Conservation (phyloP, 2,329 filamentous ascomycete genomes). For the Cytospora paraplurivora region DNA sequence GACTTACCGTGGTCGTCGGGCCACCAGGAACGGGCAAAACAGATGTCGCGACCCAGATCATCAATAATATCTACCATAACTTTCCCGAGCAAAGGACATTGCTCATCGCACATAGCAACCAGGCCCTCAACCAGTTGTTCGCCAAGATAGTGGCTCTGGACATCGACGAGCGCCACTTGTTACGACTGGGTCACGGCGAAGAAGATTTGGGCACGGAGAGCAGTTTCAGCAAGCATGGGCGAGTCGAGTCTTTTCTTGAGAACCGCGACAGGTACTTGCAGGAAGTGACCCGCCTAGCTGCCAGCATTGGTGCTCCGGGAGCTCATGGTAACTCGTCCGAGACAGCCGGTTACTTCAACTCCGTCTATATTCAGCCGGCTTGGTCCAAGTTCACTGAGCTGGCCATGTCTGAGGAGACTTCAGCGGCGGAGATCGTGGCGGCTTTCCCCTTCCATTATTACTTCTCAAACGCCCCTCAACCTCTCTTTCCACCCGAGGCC, state of each 20-base stretch:
- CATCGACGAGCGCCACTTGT: constrained; percentile 90
- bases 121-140: constrained; percentile 95
- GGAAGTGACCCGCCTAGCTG: constrained; percentile 84
- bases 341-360: constrained; percentile 95
- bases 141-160: constrained; percentile 96
- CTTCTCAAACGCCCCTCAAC: constrained; percentile 85
- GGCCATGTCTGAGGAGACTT: constrained; percentile 57
- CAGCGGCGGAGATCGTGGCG: constrained; percentile 63
- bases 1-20: constrained; percentile 89
- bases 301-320: constrained; percentile 82
- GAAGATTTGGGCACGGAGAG: constrained; percentile 86
- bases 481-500: constrained; percentile 71
- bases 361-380: constrained; percentile 83
- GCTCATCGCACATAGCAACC: constrained; percentile 94
- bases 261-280: constrained; percentile 76
- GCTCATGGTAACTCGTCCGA: constrained; percentile 97
- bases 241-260: constrained; percentile 93
- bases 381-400: constrained; percentile 84
- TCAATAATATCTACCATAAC: constrained; percentile 98
- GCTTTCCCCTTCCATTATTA: constrained; percentile 87
- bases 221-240: constrained; percentile 90
- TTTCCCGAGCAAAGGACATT: constrained; percentile 91
- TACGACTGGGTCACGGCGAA: constrained; percentile 91
- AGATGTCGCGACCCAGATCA: constrained; percentile 98
- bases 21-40: constrained; percentile 98